A percentile compares a stretch with the other conserved stretches of the same genome.
Conservation (phyloP, 2,329 filamentous ascomycete species). For the Aureobasidium namibiae region DNA sequence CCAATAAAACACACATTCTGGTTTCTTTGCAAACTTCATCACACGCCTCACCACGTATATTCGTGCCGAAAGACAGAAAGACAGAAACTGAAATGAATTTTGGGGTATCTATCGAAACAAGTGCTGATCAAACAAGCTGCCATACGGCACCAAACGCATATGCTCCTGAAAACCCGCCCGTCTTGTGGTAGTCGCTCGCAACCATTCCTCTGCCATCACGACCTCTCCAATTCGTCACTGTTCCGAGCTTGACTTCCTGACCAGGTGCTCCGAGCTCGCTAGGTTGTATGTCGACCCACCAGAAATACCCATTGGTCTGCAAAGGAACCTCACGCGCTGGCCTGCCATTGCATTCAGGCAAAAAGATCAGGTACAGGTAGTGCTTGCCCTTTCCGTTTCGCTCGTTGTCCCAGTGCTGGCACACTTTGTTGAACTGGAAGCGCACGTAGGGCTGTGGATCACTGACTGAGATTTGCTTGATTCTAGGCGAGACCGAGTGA, state of each 20-base stretch:
- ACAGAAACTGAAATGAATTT: not conserved
- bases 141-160: constrained; percentile 47
- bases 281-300: constrained; percentile 67
- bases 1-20: constrained; percentile 7
- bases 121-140: constrained; percentile 37
- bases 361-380: constrained; percentile 61
- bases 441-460: constrained; percentile 34
- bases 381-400: constrained; percentile 57
- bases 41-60: not conserved
- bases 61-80: not conserved
- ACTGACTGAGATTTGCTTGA: constrained; percentile 16
- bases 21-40: constrained; percentile 4
- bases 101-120: not conserved
- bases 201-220: constrained; percentile 47
- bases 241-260: constrained; percentile 56
- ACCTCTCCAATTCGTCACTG: constrained; percentile 47
- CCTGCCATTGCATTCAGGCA: constrained; percentile 58
- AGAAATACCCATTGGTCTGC: constrained; percentile 66
- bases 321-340: constrained; percentile 63
- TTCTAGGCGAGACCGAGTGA: constrained; percentile 54
- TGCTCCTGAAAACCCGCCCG: not conserved
- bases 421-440: constrained; percentile 73
- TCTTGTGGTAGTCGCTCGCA: constrained; percentile 15
- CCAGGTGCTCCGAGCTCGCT: constrained; percentile 60
- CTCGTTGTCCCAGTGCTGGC: constrained; percentile 74